These are phyloP conservation scores for Camellia lanceoleosa DNA, from an alignment of 148 eudicot species.

Conservation along the genomic window DNA sequence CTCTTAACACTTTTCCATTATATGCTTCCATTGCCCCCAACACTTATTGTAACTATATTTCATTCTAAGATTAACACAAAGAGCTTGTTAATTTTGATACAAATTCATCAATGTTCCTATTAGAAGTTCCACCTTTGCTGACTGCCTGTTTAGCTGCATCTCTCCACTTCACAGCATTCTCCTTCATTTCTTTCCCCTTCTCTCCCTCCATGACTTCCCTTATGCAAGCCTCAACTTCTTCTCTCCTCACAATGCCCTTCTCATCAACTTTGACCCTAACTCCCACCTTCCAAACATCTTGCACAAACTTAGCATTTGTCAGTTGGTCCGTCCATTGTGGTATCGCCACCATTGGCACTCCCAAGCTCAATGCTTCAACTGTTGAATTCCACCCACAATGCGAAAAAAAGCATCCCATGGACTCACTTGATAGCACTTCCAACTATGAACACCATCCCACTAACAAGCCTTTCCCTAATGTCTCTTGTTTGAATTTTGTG, in stretches of 20 bases:
- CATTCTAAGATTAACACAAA: no score
- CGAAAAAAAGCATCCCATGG: constrained; percentile 31
- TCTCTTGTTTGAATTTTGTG: background rate
- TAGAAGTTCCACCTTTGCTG: constrained; percentile 34
- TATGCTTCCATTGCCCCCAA: no score
- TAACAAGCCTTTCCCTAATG: constrained; percentile 22
- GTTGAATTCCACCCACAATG: constrained; percentile 38
- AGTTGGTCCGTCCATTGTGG: constrained; percentile 46
- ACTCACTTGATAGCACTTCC: constrained; percentile 22
- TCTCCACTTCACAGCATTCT: constrained; percentile 31
- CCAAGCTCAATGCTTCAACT: no score
- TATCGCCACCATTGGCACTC: constrained; percentile 36
- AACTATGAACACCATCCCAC: constrained; percentile 17
- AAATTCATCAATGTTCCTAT: constrained; percentile 21
- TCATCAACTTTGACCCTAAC: constrained; percentile 30
- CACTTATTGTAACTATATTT: no score
- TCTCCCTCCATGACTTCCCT: background rate
- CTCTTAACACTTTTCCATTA: no score
- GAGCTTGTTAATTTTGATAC: background rate
- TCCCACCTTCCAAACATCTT: constrained; percentile 41
- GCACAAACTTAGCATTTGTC: constrained; percentile 32
- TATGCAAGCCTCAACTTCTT: constrained; percentile 30
- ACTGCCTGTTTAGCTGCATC: constrained; percentile 29
- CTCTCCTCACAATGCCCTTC: constrained; percentile 23
- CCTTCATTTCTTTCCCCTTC: constrained; percentile 18